Conservation (phyloP, 257 asterid genomes). For the Solanum medicagineum region DNA sequence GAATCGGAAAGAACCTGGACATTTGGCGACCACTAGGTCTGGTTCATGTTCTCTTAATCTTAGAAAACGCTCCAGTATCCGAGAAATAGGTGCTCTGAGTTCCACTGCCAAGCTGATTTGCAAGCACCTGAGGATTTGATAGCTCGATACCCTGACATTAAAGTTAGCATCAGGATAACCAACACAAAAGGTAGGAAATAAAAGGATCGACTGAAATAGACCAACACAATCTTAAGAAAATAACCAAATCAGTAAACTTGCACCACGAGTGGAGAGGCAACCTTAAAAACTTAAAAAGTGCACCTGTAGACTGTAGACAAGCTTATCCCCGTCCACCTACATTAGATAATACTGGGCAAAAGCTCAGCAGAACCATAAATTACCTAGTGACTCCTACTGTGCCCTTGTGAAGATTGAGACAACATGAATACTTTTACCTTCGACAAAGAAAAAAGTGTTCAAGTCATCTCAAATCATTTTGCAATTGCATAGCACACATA, state of each 20-base stretch:
- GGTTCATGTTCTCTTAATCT: constrained; percentile 59
- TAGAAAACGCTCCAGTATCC: constrained; percentile 84
- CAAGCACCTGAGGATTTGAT: constrained; percentile 76
- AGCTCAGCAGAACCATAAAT: not conserved
- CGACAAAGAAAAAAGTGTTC: not conserved
- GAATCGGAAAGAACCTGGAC: not conserved
- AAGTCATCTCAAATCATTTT: not conserved
- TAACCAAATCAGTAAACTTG: not conserved
- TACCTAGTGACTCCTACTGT: not conserved
- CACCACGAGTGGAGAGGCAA: not conserved
- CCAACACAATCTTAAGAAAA: not conserved
- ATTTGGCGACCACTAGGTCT: not conserved
- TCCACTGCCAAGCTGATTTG: constrained; percentile 72
- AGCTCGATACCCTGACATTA: constrained; percentile 81
- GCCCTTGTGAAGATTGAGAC: not conserved
- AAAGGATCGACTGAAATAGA: not conserved
- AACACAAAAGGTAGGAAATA: not conserved
- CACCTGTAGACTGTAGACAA: not conserved
- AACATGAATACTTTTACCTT: not conserved
- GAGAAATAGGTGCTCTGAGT: constrained; percentile 91
- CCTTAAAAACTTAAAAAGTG: not conserved
- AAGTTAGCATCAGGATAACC: not conserved
- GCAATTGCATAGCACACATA: not conserved
- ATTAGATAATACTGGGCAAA: not conserved
- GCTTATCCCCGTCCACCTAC: not conserved